phyloP scores from a whole-genome alignment of 495 filamentous ascomycete genomes.

The Penicillium argentinense region DNA sequence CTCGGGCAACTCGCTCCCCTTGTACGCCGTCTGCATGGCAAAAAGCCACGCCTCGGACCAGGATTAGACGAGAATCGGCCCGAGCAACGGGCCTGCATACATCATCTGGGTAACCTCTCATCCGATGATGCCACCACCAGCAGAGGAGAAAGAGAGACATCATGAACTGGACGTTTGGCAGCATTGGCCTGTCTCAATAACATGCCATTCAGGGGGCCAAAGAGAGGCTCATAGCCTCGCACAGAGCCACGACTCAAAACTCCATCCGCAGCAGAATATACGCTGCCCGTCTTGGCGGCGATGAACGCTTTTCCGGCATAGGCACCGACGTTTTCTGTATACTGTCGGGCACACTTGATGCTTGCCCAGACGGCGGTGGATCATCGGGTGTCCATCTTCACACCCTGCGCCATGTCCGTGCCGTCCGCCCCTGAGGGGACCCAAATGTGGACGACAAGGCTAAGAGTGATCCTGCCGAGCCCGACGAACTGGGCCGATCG shows the following conservation, averaged over 20 bases:
- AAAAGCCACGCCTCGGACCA: slow-evolving; percentile 1
- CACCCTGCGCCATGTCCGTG: slow-evolving; percentile 1
- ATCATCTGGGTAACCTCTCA: slow-evolving; percentile 15
- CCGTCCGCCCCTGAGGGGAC: slow-evolving; percentile 5
- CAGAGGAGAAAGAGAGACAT: too few relatives aligned
- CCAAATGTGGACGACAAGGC: background rate
- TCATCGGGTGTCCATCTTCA: slow-evolving; percentile 2
- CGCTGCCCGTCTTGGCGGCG: slow-evolving; percentile 16
- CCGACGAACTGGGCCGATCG: slow-evolving; percentile 12
- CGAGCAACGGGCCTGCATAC: slow-evolving; percentile 14
- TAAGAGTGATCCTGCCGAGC: slow-evolving; percentile 11
- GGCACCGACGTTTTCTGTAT: slow-evolving; percentile 22
- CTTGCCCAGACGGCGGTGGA: slow-evolving; percentile 17
- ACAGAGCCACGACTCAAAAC: background rate
- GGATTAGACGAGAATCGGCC: slow-evolving; percentile 6
- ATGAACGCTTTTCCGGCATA: slow-evolving; percentile 15
- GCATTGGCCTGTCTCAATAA: background rate
- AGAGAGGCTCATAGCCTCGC: background rate
- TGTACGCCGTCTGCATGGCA: background rate
- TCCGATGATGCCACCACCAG: slow-evolving; percentile 1
- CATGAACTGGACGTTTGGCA: too few relatives aligned
- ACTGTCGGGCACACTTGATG: background rate
- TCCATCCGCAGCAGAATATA: background rate
- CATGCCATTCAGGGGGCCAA: too few relatives aligned
- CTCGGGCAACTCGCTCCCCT: background rate